A percentile compares a stretch with the other conserved stretches of the same genome.
phyloP scores from a whole-genome alignment of 169 alveolate species.

The Plasmodium knowlesi region DNA sequence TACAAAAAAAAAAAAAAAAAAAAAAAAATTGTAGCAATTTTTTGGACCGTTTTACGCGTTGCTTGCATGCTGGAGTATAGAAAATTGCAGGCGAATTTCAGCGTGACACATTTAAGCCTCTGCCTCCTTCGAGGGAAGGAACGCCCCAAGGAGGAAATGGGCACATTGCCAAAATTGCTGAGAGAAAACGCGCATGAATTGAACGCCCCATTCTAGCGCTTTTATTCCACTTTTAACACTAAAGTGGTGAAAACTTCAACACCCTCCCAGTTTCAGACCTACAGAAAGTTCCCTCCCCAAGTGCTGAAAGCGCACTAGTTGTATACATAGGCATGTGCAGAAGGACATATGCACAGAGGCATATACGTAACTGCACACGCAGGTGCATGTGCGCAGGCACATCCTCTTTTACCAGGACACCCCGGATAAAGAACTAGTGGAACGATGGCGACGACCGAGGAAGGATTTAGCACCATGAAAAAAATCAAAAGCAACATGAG shows the following conservation, averaged over 20 bases:
- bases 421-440: background rate
- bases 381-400: background rate
- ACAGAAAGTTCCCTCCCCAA: background rate
- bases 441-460: constrained; percentile 25
- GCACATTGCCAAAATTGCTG: background rate
- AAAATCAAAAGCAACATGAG: constrained; percentile 63
- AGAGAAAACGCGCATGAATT: background rate
- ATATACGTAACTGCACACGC: background rate
- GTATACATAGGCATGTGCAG: background rate
- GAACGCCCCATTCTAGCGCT: background rate
- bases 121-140: background rate
- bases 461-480: constrained; percentile 36
- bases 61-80: background rate
- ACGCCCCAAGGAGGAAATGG: background rate
- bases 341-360: background rate
- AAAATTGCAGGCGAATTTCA: background rate
- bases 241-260: background rate
- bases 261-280: background rate
- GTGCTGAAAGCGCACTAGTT: background rate
- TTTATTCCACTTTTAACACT: background rate
- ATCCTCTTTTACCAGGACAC: background rate
- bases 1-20: background rate
- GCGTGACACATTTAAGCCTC: background rate
- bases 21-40: background rate
- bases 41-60: background rate